Evolutionary conservation across 768 basidiomycete genomes (phyloP), one percentile per base, ranked within the genome.

Genomic region (Asterophora lycoperdoides): DNA sequence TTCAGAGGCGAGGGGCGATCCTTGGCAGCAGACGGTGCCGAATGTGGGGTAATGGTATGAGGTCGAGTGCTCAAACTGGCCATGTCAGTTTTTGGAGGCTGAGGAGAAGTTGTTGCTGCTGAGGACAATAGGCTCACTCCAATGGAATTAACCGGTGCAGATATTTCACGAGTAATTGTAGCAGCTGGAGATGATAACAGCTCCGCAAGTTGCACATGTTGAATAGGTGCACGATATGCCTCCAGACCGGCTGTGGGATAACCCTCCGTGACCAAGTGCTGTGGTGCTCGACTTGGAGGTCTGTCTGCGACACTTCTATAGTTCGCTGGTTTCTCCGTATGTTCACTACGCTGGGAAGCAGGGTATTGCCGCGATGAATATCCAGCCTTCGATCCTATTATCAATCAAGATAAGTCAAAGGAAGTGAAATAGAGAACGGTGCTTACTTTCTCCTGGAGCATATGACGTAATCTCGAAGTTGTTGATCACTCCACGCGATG

Each of bases 181-280:
- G 48, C 28, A 4, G 19, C 5, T 10, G 63, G 54, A 18, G 63
- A 61, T 19, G 66, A 70, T 35, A 71, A 55, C 8, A 71, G 49
- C 46, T 71, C 70, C 26, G 67, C 68, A 33, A 70, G 46, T 48
- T 53, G 55, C n/a, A 65, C 65, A 49, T 67, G 62, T 5, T 64
- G 60, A 38, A 64, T 69, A 49, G 64, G 57, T 38, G 57, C 52
- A 17, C 58, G 59, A 33, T 48, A 46, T 13, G 8, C 35, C 32
- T 46, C 39, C 8, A 38, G 9, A 18, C 33, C n/a, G 18, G 45
- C 19, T 37, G 18, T 11, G 15, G 11, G 18, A n/a, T 10, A 32
- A 38, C 29, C 28, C 18, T 50, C 41, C 7, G 8, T 29, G 8
- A 18, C 41, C n/a, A 6, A 23, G 10, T 28, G 32, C 17, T 35